Evolutionary conservation across 2,329 filamentous ascomycete species (phyloP).

Genomic region (Celoporthe dispersa): DNA sequence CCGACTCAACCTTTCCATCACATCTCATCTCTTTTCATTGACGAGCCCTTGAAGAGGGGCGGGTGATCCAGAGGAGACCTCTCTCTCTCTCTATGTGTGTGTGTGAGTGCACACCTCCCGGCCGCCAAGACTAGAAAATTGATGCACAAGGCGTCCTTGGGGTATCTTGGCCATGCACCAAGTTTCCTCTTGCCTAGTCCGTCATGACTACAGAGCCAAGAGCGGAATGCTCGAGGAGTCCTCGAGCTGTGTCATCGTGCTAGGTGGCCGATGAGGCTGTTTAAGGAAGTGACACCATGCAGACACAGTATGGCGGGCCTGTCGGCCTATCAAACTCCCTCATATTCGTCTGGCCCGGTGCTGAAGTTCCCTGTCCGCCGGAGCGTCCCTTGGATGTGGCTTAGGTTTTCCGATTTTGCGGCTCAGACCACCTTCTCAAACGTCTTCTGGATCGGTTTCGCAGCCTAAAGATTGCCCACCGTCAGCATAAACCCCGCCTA

Average conservation of each 20-base stretch:
- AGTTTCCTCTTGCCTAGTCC: not conserved
- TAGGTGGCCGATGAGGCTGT: not conserved
- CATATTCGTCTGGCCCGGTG: not conserved
- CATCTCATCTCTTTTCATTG: not conserved
- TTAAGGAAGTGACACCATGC: not conserved
- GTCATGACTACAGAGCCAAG: not conserved
- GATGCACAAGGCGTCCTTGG: not conserved
- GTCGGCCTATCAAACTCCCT: not conserved
- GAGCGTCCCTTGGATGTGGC: not conserved
- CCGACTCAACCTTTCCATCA: not conserved
- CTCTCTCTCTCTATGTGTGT: not conserved
- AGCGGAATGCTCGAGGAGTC: too few species aligned
- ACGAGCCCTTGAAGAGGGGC: not conserved
- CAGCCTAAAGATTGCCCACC: slow-evolving; percentile 60
- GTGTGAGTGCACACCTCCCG: not conserved
- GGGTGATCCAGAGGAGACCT: not conserved
- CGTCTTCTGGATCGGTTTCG: slow-evolving; percentile 84
- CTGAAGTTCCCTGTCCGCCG: not conserved
- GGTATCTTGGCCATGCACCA: not conserved
- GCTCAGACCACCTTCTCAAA: slow-evolving; percentile 73
- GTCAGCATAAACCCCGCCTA: slow-evolving; percentile 13
- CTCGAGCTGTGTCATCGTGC: not conserved
- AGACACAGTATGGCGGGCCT: not conserved
- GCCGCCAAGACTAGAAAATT: not conserved
- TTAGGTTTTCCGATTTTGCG: not conserved